Evolutionary conservation across 176 grass and related monocot species (phyloP).

Genomic region (Guadua angustifolia): DNA sequence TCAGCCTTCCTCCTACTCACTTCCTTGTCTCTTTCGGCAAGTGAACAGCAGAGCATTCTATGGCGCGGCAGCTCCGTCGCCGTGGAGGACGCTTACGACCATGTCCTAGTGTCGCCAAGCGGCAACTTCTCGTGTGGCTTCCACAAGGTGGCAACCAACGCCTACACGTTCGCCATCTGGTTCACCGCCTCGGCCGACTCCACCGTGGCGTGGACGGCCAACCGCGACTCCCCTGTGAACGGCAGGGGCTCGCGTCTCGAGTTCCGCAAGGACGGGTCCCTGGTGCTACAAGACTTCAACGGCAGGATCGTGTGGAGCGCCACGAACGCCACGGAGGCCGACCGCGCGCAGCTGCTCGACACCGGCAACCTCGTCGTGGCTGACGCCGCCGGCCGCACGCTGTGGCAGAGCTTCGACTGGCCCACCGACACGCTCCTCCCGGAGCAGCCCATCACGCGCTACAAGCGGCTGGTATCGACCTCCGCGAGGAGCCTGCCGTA

Average conservation of each 20-base stretch:
- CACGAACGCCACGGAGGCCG: constrained; percentile 31
- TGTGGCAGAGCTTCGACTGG: constrained; percentile 82
- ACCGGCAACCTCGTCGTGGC: constrained; percentile 64
- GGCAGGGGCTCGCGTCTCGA: constrained; percentile 53
- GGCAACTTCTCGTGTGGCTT: constrained; percentile 72
- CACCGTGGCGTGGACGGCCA: constrained; percentile 64
- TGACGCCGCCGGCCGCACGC: constrained; percentile 9
- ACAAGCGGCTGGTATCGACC: constrained; percentile 58
- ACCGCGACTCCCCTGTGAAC: constrained; percentile 66
- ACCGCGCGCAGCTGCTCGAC: constrained; percentile 52
- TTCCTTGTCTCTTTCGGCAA: neutral
- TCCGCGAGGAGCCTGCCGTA: constrained; percentile 44
- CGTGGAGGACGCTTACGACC: constrained; percentile 25
- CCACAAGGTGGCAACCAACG: constrained; percentile 55
- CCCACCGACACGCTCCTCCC: constrained; percentile 76
- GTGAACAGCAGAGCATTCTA: constrained; percentile 28
- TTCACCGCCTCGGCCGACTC: constrained; percentile 48
- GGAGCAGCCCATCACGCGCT: constrained; percentile 56
- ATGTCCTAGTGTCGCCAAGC: constrained; percentile 48
- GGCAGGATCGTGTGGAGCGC: constrained; percentile 54
- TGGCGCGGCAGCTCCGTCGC: constrained; percentile 40
- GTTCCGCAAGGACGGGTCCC: constrained; percentile 26
- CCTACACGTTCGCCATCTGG: constrained; percentile 68
- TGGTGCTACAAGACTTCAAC: constrained; percentile 56
- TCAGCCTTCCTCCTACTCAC: neutral